phyloP scores from a whole-genome alignment of 805 yeast species.

The Kuraishia hungarica region DNA sequence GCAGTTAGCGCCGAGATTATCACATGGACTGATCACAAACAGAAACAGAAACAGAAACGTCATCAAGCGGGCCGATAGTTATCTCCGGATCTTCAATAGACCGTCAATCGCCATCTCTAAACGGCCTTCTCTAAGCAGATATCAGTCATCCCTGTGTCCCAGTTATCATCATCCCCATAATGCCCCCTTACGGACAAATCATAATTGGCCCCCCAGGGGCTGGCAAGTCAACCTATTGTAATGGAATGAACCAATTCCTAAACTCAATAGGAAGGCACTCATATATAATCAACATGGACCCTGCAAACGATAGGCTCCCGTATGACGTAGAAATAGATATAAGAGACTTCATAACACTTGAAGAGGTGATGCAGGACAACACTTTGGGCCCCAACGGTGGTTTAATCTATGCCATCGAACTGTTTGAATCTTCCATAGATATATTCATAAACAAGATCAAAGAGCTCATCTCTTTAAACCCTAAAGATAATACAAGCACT shows the following conservation, averaged over 20 bases:
- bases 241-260: conserved; percentile 87
- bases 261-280: conserved; percentile 90
- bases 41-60: too few species aligned
- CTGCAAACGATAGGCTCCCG: conserved; percentile 53
- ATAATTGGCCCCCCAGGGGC: conserved; percentile 98
- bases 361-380: conserved; percentile 50
- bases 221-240: conserved; percentile 92
- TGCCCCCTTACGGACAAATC: conserved; percentile 74
- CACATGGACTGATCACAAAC: too few species aligned
- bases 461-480: conserved; percentile 34
- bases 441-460: conserved; percentile 48
- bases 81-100: too few species aligned
- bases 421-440: conserved; percentile 47
- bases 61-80: too few species aligned
- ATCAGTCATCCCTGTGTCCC: too few species aligned
- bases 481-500: conserved; percentile 37
- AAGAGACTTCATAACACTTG: conserved; percentile 46
- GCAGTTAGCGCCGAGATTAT: too few species aligned
- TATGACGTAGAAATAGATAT: conserved; percentile 50
- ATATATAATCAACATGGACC: conserved; percentile 83
- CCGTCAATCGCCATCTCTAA: too few species aligned
- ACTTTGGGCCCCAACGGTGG: conserved; percentile 75
- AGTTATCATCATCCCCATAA: too few species aligned
- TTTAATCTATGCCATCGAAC: conserved; percentile 77
- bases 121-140: too few species aligned